Percentiles rank a stretch among this genome's conserved stretches.
Evolutionary conservation across 2,329 filamentous ascomycete species (phyloP).

Genomic region (Arachnomyces sp.): DNA sequence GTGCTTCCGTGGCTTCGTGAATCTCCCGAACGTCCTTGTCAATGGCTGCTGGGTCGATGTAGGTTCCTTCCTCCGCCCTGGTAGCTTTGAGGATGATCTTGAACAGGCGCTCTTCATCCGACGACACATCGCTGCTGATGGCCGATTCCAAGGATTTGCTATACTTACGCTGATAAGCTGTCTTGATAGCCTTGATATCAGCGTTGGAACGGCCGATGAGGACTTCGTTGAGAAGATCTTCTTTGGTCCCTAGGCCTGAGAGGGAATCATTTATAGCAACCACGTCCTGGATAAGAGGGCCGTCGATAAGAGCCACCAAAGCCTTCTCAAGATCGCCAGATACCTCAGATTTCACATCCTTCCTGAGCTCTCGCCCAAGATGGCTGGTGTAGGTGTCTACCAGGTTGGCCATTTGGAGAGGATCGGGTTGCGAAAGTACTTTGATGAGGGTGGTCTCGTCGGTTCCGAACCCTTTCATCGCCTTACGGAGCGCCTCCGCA

Average conservation of each 20-base stretch:
- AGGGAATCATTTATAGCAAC: constrained; percentile 58
- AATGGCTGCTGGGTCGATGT: constrained; percentile 60
- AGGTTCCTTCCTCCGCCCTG: constrained; percentile 62
- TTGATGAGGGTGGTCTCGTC: constrained; percentile 70
- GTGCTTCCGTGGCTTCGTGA: constrained; percentile 62
- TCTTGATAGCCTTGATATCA: constrained; percentile 71
- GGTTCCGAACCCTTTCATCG: constrained; percentile 92
- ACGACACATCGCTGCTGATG: constrained; percentile 63
- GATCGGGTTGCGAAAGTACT: constrained; percentile 63
- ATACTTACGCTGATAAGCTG: constrained; percentile 58
- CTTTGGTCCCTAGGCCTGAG: constrained; percentile 67
- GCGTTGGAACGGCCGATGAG: constrained; percentile 68
- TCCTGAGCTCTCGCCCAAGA: constrained; percentile 43
- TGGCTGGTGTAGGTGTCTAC: constrained; percentile 57
- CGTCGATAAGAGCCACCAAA: constrained; percentile 30
- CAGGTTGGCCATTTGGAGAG: constrained; percentile 64
- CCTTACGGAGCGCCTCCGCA: constrained; percentile 62
- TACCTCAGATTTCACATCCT: constrained; percentile 4
- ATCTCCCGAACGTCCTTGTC: constrained; percentile 65
- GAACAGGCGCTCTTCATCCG: constrained; percentile 75
- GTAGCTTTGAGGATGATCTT: constrained; percentile 64
- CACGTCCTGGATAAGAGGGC: constrained; percentile 66
- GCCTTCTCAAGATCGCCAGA: constrained; percentile 5
- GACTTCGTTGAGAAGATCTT: constrained; percentile 67
- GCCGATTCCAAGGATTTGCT: constrained; percentile 56